Evolutionary conservation across 2,329 filamentous ascomycete genomes (phyloP).

Genomic region (Pyrenochaeta sp.): DNA sequence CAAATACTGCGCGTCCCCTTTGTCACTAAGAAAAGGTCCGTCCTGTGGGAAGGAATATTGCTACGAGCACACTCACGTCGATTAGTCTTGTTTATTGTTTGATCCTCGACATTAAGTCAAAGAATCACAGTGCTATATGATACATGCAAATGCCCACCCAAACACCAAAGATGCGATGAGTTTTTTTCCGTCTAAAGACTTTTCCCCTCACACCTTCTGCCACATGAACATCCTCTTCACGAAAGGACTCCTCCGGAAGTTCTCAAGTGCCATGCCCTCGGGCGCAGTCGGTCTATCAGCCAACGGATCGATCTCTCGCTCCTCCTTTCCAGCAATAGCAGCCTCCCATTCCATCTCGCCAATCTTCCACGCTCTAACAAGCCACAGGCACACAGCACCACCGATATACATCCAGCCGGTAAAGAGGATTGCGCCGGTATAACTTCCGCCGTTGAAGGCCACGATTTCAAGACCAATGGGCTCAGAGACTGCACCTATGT

Average conservation of each 20-base stretch:
- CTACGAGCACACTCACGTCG: too few relatives aligned
- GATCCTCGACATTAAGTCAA: background rate
- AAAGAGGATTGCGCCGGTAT: conserved; percentile 68
- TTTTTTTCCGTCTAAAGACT: background rate
- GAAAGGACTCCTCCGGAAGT: conserved; percentile 34
- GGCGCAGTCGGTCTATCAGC: conserved; percentile 2
- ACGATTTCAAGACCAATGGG: conserved; percentile 65
- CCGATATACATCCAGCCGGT: conserved; percentile 69
- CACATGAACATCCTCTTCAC: conserved; percentile 42
- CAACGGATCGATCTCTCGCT: conserved; percentile 32
- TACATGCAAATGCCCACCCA: background rate
- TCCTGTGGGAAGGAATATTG: too few relatives aligned
- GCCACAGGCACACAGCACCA: conserved; percentile 61
- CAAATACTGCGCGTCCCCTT: too few relatives aligned
- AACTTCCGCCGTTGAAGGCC: conserved; percentile 57
- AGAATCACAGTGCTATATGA: background rate
- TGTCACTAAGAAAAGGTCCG: too few relatives aligned
- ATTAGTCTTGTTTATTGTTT: background rate
- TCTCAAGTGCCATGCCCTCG: conserved; percentile 5
- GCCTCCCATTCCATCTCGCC: conserved; percentile 58
- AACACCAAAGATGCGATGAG: background rate
- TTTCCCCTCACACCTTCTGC: conserved; percentile 33
- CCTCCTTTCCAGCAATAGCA: conserved; percentile 38
- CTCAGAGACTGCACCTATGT: conserved; percentile 54
- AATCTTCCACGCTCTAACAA: conserved; percentile 70